These are phyloP conservation scores for Candida alai DNA, from an alignment of 805 yeast species.

Conservation along the genomic window DNA sequence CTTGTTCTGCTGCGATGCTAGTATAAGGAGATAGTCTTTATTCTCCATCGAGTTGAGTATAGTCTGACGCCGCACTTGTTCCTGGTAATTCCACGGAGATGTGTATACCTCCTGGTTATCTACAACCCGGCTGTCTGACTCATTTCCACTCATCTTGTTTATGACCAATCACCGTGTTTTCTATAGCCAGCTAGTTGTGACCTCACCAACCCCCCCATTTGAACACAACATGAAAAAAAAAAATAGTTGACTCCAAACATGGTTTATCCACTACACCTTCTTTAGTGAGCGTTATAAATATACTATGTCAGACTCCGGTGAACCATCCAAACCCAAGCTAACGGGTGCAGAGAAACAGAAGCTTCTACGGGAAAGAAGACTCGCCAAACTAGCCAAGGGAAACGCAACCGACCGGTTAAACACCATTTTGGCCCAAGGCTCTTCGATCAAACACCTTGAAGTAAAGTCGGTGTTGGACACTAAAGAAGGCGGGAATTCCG, in stretches of 20 bases:
- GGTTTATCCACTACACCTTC: no score
- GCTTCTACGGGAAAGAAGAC: conserved; percentile 59
- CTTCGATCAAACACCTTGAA: conserved; percentile 29
- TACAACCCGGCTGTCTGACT: no score
- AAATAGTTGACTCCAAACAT: no score
- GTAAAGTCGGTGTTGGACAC: conserved; percentile 36
- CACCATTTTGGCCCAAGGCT: conserved; percentile 36
- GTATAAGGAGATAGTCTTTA: conserved; percentile 32
- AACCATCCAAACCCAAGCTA: conserved; percentile 12
- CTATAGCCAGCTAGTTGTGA: no score
- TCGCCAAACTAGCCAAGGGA: conserved; percentile 56
- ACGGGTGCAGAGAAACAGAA: conserved; percentile 57
- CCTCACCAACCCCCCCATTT: no score
- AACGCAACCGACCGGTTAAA: conserved; percentile 52
- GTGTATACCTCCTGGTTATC: no score
- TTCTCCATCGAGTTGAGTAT: conserved; percentile 39
- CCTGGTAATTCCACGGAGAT: conserved; percentile 19
- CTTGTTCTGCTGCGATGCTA: conserved; percentile 41
- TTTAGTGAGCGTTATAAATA: no score
- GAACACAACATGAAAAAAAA: no score
- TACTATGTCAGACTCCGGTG: conserved; percentile 11
- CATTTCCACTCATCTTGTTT: no score
- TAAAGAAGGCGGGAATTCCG: conserved; percentile 7
- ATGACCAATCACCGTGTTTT: no score
- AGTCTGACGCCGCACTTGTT: conserved; percentile 28